phyloP scores from a whole-genome alignment of 371 early-diverging fungal genomes.

The Syncephalastrum sp. region DNA sequence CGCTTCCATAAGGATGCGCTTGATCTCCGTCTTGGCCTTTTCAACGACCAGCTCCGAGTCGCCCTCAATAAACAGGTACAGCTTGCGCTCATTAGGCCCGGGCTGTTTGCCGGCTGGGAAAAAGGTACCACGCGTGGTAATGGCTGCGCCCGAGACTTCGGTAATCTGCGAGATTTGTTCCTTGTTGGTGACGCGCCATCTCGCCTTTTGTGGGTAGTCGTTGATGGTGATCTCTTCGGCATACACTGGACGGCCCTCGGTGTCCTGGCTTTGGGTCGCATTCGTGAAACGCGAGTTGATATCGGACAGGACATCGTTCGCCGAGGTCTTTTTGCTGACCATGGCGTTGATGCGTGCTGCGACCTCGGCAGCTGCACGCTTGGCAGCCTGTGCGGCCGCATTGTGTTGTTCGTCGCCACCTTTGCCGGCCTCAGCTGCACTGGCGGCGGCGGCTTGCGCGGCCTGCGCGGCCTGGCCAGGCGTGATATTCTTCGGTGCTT shows the following conservation, averaged over 20 bases:
- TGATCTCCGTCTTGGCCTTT: conserved; percentile 91
- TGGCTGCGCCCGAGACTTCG: conserved; percentile 90
- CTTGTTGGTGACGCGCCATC: conserved; percentile 95
- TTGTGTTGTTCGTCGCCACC: conserved; percentile 35
- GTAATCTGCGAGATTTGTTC: conserved; percentile 90
- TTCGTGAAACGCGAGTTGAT: conserved; percentile 27
- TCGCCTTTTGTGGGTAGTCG: conserved; percentile 95
- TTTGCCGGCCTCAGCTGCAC: conserved; percentile 38
- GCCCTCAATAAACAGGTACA: conserved; percentile 94
- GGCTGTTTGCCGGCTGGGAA: conserved; percentile 84
- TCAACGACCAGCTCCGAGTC: conserved; percentile 89
- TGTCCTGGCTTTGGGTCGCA: conserved; percentile 21
- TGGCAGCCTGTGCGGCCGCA: conserved; percentile 55
- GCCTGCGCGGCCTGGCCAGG: conserved; percentile 51
- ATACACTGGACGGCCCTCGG: conserved; percentile 47
- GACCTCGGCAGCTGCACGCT: conserved; percentile 43
- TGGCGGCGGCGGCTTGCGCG: conserved; percentile 42
- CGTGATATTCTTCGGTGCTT: conserved; percentile 4
- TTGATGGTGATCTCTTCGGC: conserved; percentile 94
- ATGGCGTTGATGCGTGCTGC: conserved; percentile 49
- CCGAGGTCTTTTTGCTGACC: conserved; percentile 18
- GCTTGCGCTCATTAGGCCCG: conserved; percentile 78
- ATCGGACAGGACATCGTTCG: conserved; percentile 33
- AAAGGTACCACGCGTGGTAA: conserved; percentile 91
- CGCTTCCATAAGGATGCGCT: conserved; percentile 86